Percentiles rank a stretch among this genome's conserved stretches.
Conservation (phyloP, 2,329 filamentous ascomycete species). For the Alternaria angustiovoidea region DNA sequence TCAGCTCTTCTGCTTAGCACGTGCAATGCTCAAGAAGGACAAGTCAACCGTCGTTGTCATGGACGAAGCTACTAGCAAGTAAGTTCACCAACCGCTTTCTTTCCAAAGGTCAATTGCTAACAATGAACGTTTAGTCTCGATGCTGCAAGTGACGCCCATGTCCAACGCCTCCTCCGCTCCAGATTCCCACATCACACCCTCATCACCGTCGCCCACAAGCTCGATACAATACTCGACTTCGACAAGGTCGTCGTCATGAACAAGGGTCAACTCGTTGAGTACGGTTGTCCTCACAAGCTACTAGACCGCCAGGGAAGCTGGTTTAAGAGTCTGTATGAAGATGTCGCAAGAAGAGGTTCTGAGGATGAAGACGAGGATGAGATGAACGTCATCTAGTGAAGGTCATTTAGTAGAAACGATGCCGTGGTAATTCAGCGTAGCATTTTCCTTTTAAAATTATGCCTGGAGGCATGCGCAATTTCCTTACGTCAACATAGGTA, state of each 20-base stretch:
- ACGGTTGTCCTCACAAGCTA: conserved; percentile 39
- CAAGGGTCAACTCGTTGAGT: conserved; percentile 58
- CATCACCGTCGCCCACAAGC: conserved; percentile 64
- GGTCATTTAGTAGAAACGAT: neutral
- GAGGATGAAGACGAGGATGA: conserved; percentile 2
- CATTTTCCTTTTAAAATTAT: neutral
- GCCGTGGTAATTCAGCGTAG: neutral
- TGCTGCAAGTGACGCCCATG: conserved; percentile 63
- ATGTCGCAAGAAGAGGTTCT: conserved; percentile 15
- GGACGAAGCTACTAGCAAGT: conserved; percentile 48
- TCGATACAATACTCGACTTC: conserved; percentile 64
- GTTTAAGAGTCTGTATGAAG: conserved; percentile 45
- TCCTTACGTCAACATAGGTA: neutral
- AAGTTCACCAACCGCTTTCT: conserved; percentile 8
- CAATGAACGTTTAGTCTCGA: conserved; percentile 58
- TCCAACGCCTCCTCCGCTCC: conserved; percentile 64
- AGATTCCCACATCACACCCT: conserved; percentile 66
- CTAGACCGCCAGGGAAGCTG: conserved; percentile 41
- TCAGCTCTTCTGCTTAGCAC: conserved; percentile 70
- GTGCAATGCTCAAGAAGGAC: conserved; percentile 61
- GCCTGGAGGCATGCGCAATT: neutral
- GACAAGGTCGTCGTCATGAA: conserved; percentile 63
- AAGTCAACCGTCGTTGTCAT: conserved; percentile 39
- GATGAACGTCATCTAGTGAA: neutral
- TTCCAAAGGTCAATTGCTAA: conserved; percentile 3